Percentiles rank a stretch among this genome's conserved stretches.
These are phyloP conservation scores for Eucalyptus cloeziana DNA, from an alignment of 345 rosid species.

Conservation along the genomic window DNA sequence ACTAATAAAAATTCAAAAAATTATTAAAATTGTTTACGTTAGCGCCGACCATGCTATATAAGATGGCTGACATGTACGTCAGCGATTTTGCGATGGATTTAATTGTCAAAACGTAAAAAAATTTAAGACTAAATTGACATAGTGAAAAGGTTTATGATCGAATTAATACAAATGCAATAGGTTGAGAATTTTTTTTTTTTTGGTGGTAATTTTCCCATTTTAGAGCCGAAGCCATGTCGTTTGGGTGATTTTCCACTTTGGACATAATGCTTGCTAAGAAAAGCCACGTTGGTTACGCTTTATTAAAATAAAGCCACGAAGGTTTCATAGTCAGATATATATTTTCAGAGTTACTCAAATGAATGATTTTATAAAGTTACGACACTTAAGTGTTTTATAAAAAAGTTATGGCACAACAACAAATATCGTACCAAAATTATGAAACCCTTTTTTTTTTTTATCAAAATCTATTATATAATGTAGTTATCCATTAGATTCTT, in stretches of 20 bases:
- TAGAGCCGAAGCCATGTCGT: not conserved
- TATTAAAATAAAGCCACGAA: not conserved
- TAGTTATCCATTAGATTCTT: not conserved
- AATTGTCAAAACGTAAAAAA: too few relatives aligned
- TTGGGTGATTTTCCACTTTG: not conserved
- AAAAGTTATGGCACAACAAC: not conserved
- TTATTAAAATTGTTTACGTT: too few relatives aligned
- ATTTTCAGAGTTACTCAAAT: not conserved
- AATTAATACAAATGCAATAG: too few relatives aligned
- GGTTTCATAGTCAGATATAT: not conserved
- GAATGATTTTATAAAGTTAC: not conserved
- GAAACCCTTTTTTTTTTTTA: rapidly evolving
- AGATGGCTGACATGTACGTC: rapidly evolving
- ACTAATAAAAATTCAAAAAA: too few relatives aligned
- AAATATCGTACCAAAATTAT: not conserved
- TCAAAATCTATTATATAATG: not conserved
- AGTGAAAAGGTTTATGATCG: rapidly evolving
- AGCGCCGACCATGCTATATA: rapidly evolving
- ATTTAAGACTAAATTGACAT: too few relatives aligned
- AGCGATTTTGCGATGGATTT: not conserved
- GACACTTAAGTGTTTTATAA: not conserved
- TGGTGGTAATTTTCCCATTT: not conserved
- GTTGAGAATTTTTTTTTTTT: rapidly evolving
- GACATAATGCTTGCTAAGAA: not conserved
- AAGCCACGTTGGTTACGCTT: not conserved